Conservation (phyloP, 768 basidiomycete species). For the Dentipellis sp. region DNA sequence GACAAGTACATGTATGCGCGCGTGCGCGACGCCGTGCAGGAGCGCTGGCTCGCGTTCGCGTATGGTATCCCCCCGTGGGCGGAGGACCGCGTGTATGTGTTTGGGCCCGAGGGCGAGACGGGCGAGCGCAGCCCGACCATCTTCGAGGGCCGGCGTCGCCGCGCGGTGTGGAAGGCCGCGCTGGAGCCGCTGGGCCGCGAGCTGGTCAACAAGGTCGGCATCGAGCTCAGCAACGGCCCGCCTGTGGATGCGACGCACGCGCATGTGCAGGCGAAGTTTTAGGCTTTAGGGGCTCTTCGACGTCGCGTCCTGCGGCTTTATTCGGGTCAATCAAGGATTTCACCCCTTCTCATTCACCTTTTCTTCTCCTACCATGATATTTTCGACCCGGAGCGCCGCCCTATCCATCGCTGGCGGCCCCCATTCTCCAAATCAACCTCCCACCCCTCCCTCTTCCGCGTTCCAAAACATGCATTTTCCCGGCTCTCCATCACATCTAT, state of each 20-base stretch:
- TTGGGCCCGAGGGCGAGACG: slow-evolving; percentile 76
- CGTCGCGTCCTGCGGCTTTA: not conserved
- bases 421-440: too few relatives aligned
- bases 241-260: not conserved
- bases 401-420: too few relatives aligned
- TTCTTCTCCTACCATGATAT: too few relatives aligned
- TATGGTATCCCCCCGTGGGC: slow-evolving; percentile 67
- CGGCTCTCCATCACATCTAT: too few relatives aligned
- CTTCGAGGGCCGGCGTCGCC: slow-evolving; percentile 57
- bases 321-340: too few relatives aligned
- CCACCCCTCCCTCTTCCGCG: too few relatives aligned
- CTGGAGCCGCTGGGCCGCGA: slow-evolving; percentile 59
- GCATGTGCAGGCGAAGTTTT: not conserved
- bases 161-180: slow-evolving; percentile 51
- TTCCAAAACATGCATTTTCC: too few relatives aligned
- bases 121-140: slow-evolving; percentile 60
- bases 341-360: too few relatives aligned
- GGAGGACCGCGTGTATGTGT: slow-evolving; percentile 63
- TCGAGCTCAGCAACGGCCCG: slow-evolving; percentile 68
- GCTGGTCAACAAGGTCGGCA: slow-evolving; percentile 63
- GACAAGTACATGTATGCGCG: slow-evolving; percentile 59
- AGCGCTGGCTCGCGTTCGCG: slow-evolving; percentile 68
- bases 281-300: not conserved
- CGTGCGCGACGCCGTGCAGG: slow-evolving; percentile 64
- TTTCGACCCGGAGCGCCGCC: too few relatives aligned